These are phyloP conservation scores for Thermoascus crustaceus DNA, from an alignment of 2,329 filamentous ascomycete genomes.

Conservation along the genomic window DNA sequence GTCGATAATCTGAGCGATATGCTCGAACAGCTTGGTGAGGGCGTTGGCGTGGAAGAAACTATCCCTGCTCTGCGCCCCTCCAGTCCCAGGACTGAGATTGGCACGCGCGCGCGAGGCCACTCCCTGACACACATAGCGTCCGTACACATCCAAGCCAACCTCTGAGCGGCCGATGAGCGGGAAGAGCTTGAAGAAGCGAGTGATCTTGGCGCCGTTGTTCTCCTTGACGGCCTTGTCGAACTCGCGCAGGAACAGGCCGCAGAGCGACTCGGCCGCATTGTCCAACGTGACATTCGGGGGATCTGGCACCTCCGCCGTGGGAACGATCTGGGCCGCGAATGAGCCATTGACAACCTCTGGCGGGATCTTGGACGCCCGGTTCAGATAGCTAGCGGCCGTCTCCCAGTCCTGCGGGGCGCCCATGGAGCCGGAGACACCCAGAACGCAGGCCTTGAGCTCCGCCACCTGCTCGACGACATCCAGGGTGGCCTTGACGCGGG, in stretches of 20 bases:
- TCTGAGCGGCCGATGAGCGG: conserved; percentile 84
- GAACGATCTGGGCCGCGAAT: conserved; percentile 88
- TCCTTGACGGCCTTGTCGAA: conserved; percentile 87
- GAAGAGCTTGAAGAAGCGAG: conserved; percentile 96
- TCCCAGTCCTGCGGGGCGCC: conserved; percentile 98
- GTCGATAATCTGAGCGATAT: conserved; percentile 94
- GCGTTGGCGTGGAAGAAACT: conserved; percentile 87
- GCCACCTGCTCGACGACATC: conserved; percentile 91
- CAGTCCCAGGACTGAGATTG: conserved; percentile 64
- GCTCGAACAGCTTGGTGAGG: conserved; percentile 87
- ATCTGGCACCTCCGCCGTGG: conserved; percentile 91
- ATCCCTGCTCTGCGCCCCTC: conserved; percentile 56
- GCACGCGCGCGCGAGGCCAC: conserved; percentile 75
- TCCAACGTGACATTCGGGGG: conserved; percentile 79
- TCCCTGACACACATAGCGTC: conserved; percentile 89
- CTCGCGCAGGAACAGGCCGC: conserved; percentile 81
- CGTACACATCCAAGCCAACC: conserved; percentile 88
- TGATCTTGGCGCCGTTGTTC: conserved; percentile 81
- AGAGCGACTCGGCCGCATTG: conserved; percentile 79
- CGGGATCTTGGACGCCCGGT: conserved; percentile 73
- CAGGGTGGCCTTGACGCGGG: conserved; percentile 80
- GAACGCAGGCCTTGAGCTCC: conserved; percentile 91
- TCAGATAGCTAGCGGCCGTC: conserved; percentile 82
- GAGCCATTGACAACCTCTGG: conserved; percentile 69
- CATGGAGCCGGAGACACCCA: conserved; percentile 93